Conservation (phyloP, 148 eudicot genomes). For the Vaccinium darrowii region DNA sequence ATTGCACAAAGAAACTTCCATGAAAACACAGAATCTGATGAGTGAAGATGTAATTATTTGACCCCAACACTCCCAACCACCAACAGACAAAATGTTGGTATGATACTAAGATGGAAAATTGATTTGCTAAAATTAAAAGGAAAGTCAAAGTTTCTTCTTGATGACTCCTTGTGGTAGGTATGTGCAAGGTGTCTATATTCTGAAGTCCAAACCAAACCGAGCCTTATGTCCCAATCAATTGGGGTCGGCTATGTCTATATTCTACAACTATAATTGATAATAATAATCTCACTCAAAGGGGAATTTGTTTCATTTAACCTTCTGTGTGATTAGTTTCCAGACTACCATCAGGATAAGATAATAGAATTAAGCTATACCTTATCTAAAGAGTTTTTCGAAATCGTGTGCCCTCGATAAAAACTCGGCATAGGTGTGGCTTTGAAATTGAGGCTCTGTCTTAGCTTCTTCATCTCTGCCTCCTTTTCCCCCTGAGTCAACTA, state of each 20-base stretch:
- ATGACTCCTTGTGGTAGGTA: neutral
- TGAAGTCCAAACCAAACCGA: too few relatives aligned
- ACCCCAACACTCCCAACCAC: conserved; percentile 14
- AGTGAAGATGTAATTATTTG: conserved; percentile 7
- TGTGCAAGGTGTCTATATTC: neutral
- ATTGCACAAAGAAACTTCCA: conserved; percentile 9
- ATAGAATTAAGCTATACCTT: conserved; percentile 35
- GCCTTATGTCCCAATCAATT: too few relatives aligned
- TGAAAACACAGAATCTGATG: neutral
- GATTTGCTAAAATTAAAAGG: neutral
- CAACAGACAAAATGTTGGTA: neutral
- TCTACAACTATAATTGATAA: neutral
- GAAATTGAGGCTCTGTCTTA: conserved; percentile 30
- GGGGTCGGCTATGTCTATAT: neutral
- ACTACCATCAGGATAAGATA: neutral
- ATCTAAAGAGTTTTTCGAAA: conserved; percentile 29
- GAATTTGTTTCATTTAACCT: neutral
- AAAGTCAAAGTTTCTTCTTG: neutral
- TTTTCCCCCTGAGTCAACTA: conserved; percentile 42
- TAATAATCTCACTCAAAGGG: neutral
- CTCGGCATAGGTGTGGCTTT: conserved; percentile 48
- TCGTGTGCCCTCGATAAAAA: conserved; percentile 34
- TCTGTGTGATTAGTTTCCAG: neutral
- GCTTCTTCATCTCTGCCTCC: conserved; percentile 36
- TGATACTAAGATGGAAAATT: neutral